A percentile compares a stretch with the other conserved stretches of the same genome.
These are phyloP conservation scores for Xanthoconium stramineum DNA, from an alignment of 768 basidiomycete genomes.

Conservation along the genomic window DNA sequence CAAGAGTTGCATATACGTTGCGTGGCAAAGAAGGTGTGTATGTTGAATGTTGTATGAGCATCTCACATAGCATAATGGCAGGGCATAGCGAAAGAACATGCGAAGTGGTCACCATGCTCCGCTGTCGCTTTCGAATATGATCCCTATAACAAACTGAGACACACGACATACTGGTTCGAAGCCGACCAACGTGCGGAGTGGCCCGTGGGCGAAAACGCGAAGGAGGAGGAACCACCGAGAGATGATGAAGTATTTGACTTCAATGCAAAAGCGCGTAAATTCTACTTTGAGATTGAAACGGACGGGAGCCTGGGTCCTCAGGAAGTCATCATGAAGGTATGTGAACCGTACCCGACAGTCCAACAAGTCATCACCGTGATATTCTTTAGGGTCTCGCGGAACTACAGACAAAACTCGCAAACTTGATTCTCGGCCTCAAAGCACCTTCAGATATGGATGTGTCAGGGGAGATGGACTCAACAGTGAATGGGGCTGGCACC, in stretches of 20 bases:
- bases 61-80: conserved; percentile 30
- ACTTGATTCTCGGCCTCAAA: conserved; percentile 74
- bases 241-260: conserved; percentile 87
- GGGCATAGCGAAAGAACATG: conserved; percentile 98
- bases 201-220: conserved; percentile 85
- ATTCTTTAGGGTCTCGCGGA: conserved; percentile 63
- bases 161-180: conserved; percentile 96
- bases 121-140: conserved; percentile 98
- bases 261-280: conserved; percentile 81
- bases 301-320: conserved; percentile 87
- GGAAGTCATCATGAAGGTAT: conserved; percentile 84
- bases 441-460: conserved; percentile 56
- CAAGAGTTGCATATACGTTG: conserved; percentile 87
- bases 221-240: conserved; percentile 75
- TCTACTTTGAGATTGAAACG: conserved; percentile 94
- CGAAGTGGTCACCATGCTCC: conserved; percentile 97
- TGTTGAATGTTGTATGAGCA: not conserved
- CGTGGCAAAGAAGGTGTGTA: conserved; percentile 86
- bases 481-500: conserved; percentile 23
- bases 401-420: conserved; percentile 77
- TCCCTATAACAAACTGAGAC: conserved; percentile 94
- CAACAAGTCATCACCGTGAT: not conserved
- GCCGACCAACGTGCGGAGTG: conserved; percentile 78
- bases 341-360: conserved; percentile 1
- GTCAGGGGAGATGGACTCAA: conserved; percentile 35